Percentiles rank a stretch among this genome's conserved stretches.
Evolutionary conservation across 768 basidiomycete species (phyloP).

Genomic region (Russula brevipes): DNA sequence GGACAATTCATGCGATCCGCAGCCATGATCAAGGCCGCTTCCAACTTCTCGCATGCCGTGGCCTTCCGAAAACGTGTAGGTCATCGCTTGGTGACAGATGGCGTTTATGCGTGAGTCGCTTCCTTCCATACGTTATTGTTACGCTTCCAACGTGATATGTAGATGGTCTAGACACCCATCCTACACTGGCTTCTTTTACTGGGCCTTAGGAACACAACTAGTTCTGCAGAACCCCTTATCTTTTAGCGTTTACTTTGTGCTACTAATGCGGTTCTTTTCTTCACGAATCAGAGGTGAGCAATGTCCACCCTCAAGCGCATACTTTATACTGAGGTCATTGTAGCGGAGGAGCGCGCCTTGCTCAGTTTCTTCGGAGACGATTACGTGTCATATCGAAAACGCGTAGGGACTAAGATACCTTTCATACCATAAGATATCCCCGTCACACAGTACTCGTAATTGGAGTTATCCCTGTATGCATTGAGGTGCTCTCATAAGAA

Average conservation of each 20-base stretch:
- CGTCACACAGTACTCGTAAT: background rate
- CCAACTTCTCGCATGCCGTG: slow-evolving; percentile 89
- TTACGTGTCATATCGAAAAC: slow-evolving; percentile 68
- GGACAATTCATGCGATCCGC: slow-evolving; percentile 78
- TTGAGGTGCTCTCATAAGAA: slow-evolving; percentile 31
- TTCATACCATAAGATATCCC: slow-evolving; percentile 54
- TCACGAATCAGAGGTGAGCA: slow-evolving; percentile 68
- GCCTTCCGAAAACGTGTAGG: slow-evolving; percentile 65
- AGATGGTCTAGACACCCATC: slow-evolving; percentile 93
- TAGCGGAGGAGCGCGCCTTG: slow-evolving; percentile 79
- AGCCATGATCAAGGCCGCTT: slow-evolving; percentile 96
- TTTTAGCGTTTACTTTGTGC: slow-evolving; percentile 54
- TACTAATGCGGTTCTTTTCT: slow-evolving; percentile 87
- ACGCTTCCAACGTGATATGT: slow-evolving; percentile 10
- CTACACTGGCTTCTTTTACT: slow-evolving; percentile 96
- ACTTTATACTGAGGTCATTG: background rate
- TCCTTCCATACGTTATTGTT: background rate
- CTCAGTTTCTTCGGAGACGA: slow-evolving; percentile 86
- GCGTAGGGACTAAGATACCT: slow-evolving; percentile 85
- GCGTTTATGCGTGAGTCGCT: slow-evolving; percentile 73
- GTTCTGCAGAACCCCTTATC: slow-evolving; percentile 82
- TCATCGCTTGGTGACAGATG: slow-evolving; percentile 81
- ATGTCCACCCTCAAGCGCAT: background rate
- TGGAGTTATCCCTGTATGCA: slow-evolving; percentile 4
- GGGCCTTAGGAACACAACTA: slow-evolving; percentile 93